Evolutionary conservation across 2,329 filamentous ascomycete genomes (phyloP), one percentile per base, ranked within the genome.

Genomic region (Alternaria angustiovoidea): DNA sequence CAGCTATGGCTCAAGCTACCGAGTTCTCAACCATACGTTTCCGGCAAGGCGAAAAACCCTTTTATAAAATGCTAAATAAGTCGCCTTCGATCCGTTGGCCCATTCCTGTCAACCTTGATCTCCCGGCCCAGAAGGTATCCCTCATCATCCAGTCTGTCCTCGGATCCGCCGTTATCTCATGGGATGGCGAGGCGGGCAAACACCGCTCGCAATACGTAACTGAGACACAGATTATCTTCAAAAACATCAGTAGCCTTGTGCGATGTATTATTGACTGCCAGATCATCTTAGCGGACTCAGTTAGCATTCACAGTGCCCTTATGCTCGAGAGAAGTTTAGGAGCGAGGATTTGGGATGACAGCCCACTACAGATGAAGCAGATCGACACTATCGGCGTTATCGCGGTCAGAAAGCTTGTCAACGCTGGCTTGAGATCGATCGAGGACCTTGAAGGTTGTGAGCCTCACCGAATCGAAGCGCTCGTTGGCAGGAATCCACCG

Each of bases 271-370:
- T 93, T 42, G 91, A 95, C 68, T 94, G 91, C 68, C 88, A 91
- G 65, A 78, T 89, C 7, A 75, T 80, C 22, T 70, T 78, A 71
- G 80, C 82, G 75, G 93, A 98, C 74, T 89, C 91, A 0, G 77
- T 88, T 5, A 86, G 90, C 2, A 84, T 88, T 2, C 86, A 86
- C 28, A 88, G 89, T 62, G 90, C 90, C 6, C 84, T 98, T 2
- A 91, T 94, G 71, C 84, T 98, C 6, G 86, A 90, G 48, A 86
- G 94, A 57, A 93, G 92, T 65, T 80, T 98, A 52, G 86, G 87
- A 22, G 91, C 93, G 2, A 87, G 86, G 60, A 85, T 85, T 1
- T 97, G 94, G 95, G 95, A 99, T 71, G 88, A 91, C 34, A 91
- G 89, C 2, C 87, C 91, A 0, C 83, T 90, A 22, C 91, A 97